Percentiles rank a stretch among this genome's conserved stretches.
phyloP scores from a whole-genome alignment of 2,329 filamentous ascomycete genomes.

The Orbilia brochopaga region DNA sequence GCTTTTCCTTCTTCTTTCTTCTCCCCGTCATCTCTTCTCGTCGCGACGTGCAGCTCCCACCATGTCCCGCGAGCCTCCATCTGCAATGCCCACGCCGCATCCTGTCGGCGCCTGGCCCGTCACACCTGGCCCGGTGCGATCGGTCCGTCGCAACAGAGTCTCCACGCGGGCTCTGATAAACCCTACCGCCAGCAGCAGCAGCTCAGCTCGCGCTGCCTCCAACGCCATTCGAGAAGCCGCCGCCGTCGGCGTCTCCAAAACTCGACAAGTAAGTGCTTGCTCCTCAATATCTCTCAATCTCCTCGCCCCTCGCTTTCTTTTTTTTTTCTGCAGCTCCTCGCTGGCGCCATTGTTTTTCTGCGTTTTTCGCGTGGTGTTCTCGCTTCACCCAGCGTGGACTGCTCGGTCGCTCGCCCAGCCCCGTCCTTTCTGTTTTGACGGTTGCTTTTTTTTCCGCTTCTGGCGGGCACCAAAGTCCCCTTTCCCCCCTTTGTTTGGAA shows the following conservation, averaged over 20 bases:
- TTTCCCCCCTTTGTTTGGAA: conserved; percentile 14
- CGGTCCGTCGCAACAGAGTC: conserved; percentile 17
- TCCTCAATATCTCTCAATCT: too few relatives aligned
- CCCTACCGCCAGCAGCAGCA: conserved; percentile 5
- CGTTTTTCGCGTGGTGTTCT: conserved; percentile 36
- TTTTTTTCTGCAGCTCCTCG: conserved; percentile 1
- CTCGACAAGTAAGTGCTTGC: conserved; percentile 38
- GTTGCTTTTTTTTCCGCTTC: conserved; percentile 20
- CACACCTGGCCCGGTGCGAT: conserved; percentile 28
- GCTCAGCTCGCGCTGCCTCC: conserved; percentile 20
- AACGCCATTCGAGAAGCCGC: conserved; percentile 27
- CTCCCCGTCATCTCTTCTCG: background rate
- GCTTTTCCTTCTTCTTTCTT: conserved; percentile 13
- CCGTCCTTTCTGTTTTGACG: conserved; percentile 32
- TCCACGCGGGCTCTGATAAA: background rate
- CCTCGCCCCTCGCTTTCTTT: conserved; percentile 4
- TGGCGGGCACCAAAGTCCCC: conserved; percentile 15
- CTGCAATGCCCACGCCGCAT: conserved; percentile 9
- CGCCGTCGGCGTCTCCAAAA: conserved; percentile 20
- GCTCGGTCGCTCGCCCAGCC: conserved; percentile 3
- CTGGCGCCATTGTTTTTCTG: conserved; percentile 1
- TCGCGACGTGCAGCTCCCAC: conserved; percentile 10
- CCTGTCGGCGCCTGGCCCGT: conserved; percentile 19
- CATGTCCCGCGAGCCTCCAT: conserved; percentile 1
- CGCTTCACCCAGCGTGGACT: conserved; percentile 39